A percentile compares a stretch with the other conserved stretches of the same genome.
Evolutionary conservation across 352 stramenopile genomes (phyloP).

Genomic region (Blastocystis sp.): DNA sequence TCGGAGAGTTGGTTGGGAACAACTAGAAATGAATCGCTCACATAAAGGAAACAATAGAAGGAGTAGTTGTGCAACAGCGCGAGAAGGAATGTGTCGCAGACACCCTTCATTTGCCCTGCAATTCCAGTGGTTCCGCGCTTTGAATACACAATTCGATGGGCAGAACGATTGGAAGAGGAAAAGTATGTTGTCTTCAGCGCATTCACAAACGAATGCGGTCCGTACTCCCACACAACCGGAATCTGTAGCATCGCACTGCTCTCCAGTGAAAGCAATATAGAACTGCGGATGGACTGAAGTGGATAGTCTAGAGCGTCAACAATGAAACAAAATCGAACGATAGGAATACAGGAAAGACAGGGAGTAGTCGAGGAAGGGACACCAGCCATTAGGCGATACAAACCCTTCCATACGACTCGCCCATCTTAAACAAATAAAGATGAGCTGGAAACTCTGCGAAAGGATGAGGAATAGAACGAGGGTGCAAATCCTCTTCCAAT

Average conservation of each 20-base stretch:
- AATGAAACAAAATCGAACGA: background rate
- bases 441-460: too few relatives aligned
- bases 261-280: background rate
- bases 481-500: too few relatives aligned
- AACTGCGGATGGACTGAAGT: background rate
- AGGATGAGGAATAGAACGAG: too few relatives aligned
- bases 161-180: background rate
- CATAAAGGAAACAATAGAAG: constrained; percentile 3
- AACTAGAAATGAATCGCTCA: background rate
- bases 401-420: too few relatives aligned
- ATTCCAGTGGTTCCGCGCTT: constrained; percentile 46
- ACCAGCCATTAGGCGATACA: background rate
- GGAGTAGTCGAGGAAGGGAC: background rate
- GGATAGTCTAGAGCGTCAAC: too few relatives aligned
- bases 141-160: constrained; percentile 28
- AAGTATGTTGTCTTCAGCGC: constrained; percentile 34
- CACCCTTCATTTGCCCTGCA: constrained; percentile 55
- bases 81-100: constrained; percentile 30
- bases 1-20: background rate
- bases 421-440: too few relatives aligned
- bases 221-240: constrained; percentile 12
- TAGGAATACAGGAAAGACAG: background rate
- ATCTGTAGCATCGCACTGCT: background rate
- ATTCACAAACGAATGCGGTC: background rate
- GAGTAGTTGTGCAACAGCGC: constrained; percentile 23